Base-by-base conservation (phyloP, 2,329 filamentous ascomycete species). In the Thelonectria olida region DNA sequence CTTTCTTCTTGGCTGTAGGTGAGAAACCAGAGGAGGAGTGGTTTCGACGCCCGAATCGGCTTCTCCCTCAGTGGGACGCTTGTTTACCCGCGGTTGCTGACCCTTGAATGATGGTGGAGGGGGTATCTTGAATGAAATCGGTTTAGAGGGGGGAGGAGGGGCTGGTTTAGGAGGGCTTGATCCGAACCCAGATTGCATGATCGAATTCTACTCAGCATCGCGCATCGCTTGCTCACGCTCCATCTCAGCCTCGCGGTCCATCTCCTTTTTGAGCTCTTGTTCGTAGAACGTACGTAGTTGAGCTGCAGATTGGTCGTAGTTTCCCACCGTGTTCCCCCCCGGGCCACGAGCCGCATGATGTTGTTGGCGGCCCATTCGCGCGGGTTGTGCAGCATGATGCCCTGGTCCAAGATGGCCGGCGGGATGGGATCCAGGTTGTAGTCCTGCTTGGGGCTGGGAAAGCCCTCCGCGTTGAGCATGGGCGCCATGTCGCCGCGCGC, bases 401-500 rank as follows among this genome's bases (percentile, higher is more conserved):
- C 52, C 13, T 27, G 22, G 45, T 34, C 54, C 53, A 75, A 69
- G 9, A 61, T 48, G 1, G 69, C 69, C 22, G 25, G 19, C 1
- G 67, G 66, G 10, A 73, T 55, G 13, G 20, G n/a, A 6, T 34
- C 31, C 10, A 67, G 53, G 45, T 59, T 62, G 54, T 55, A 45
- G 52, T 61, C 54, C 7, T 19, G 19, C 17, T 6, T 20, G 7
- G 56, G 66, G 62, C 17, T 49, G 28, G 17, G 28, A 7, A 67
- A 68, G 27, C 72, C 65, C 70, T 78, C 74, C 58, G 72, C 75
- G 36, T 39, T 49, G 10, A 78, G 60, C 72, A 79, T 78, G 39
- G 9, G 28, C 5, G 58, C 66, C 22, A 67, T 44, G 13, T 71
- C 64, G 5, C 60, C 28, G 8, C 51, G 44, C 8, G 41, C 10